These are phyloP conservation scores for Dryas drummondii DNA, from an alignment of 306 rosid genomes.

Conservation along the genomic window DNA sequence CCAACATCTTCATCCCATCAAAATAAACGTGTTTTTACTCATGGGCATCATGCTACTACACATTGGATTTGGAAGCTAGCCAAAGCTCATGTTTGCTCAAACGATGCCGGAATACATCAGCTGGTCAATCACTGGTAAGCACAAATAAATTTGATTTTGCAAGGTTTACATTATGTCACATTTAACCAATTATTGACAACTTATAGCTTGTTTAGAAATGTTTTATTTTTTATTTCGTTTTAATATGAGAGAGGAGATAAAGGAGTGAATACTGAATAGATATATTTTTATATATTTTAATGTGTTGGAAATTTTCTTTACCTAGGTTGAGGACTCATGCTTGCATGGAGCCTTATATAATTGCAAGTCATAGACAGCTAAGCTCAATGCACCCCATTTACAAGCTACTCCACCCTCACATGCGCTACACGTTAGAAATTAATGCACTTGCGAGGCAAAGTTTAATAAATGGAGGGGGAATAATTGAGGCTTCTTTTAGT, in stretches of 20 bases:
- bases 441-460: conserved; percentile 86
- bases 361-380: conserved; percentile 87
- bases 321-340: conserved; percentile 98
- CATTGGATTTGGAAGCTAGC: conserved; percentile 96
- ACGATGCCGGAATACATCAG: conserved; percentile 90
- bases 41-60: conserved; percentile 79
- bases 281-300: not conserved
- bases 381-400: conserved; percentile 93
- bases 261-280: not conserved
- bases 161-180: not conserved
- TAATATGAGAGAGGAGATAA: too few species aligned
- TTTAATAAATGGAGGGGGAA: conserved; percentile 89
- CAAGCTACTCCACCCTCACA: conserved; percentile 88
- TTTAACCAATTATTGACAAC: not conserved
- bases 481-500: conserved; percentile 83
- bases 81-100: conserved; percentile 93
- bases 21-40: conserved; percentile 60
- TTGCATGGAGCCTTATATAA: conserved; percentile 84
- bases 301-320: conserved; percentile 21
- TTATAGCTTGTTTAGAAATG: too few species aligned
- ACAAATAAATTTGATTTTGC: not conserved
- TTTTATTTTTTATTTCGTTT: too few species aligned
- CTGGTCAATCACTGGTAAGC: conserved; percentile 91
- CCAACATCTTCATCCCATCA: conserved; percentile 45
- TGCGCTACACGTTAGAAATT: conserved; percentile 92